Evolutionary conservation across 495 filamentous ascomycete species (phyloP), one percentile per base, ranked within the genome.

Genomic region (Penicillium daleae): DNA sequence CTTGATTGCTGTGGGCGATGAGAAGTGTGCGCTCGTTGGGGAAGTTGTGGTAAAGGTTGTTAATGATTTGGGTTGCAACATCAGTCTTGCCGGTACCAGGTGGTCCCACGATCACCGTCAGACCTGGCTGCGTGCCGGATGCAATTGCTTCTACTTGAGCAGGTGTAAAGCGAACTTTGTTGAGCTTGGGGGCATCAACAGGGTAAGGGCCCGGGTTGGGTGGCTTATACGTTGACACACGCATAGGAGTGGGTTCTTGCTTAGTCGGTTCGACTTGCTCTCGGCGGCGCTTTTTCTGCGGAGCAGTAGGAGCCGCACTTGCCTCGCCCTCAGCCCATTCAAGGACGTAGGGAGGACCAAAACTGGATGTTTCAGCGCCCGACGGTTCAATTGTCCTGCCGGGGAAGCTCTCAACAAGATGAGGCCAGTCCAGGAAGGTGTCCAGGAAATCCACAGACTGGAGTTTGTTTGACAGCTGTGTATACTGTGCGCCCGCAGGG

Each of bases 1-100:
- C 95, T 71, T 99, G 95, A 68, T 99, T 99, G 75, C 93, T 97
- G 75, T 98, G 95, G 12, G 95, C 96, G 65, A 99, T 89, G 40
- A 99, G 86, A 26, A 99, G 79, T 0, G 93, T 99, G 46, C 93
- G 88, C 72, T 99, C 92, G 27, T 84, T 82, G 17, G 96, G 95
- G 72, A 97, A 98, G 77, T 97, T 95, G 79, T 97, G 96, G 74
- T 98, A 99, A 56, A 99, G 90, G 71, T 97, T 97, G 82, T 92
- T 97, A 77, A 99, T 98, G 65, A 98, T 96, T 73, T 99, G 95
- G 4, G 94, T 97, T 27, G 92, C 92, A 58, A 99, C 96, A 76
- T 99, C 95, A 29, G 95, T 99, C 79, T 99, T 99, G 60, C 95
- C 95, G 3, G 95, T 99, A 15, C 95, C 95, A 9, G 95, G 95